phyloP scores from a whole-genome alignment of 139 green algal genomes.

The Pleodorina starrii region DNA sequence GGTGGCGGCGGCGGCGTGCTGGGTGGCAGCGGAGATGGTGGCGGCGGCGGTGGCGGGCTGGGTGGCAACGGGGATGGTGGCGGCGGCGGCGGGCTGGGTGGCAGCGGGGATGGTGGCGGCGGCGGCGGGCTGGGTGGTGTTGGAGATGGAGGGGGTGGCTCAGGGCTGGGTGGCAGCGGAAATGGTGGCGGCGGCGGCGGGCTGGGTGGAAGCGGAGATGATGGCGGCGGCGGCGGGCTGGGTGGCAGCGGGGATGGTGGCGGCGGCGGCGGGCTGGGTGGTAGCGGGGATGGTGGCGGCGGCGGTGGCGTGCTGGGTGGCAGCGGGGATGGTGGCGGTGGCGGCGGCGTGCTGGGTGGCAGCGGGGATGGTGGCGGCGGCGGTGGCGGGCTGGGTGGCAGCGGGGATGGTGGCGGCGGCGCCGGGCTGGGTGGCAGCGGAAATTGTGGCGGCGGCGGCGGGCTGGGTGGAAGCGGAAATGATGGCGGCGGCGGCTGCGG shows the following conservation, averaged over 20 bases:
- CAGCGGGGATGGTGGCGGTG: background rate
- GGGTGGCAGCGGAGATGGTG: background rate
- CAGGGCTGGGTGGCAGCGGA: background rate
- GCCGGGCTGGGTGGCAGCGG: background rate
- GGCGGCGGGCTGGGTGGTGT: background rate
- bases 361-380: background rate
- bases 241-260: background rate
- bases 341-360: background rate
- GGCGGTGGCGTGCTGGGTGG: background rate
- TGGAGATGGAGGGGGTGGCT: background rate
- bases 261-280: background rate
- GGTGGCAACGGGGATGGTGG: background rate
- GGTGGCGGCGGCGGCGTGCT: background rate
- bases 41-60: background rate
- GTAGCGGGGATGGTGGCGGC: background rate
- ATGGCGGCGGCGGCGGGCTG: background rate
- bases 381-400: background rate
- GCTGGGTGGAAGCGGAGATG: background rate
- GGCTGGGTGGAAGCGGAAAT: no score
- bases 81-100: background rate
- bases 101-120: background rate
- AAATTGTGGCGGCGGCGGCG: background rate
- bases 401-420: background rate
- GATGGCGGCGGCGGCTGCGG: background rate
- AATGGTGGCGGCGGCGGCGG: background rate